Evolutionary conservation across 306 rosid species (phyloP).

Genomic region (Rosa multiflora): DNA sequence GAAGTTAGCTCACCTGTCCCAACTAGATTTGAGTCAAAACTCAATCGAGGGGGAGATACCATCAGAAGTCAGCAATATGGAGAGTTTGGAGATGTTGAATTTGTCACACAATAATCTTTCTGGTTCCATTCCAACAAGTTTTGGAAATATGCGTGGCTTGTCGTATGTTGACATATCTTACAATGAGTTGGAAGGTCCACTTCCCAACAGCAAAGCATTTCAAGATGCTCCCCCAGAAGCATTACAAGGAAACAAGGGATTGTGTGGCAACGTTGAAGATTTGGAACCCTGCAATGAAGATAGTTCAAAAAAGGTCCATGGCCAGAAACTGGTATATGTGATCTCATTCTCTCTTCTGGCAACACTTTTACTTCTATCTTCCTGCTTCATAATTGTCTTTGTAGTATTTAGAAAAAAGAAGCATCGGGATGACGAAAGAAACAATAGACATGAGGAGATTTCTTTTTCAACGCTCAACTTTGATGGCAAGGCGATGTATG

Average conservation of each 20-base stretch:
- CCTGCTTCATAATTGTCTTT: background rate
- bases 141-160: background rate
- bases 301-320: background rate
- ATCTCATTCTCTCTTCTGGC: background rate
- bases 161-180: background rate
- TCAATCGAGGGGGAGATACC: background rate
- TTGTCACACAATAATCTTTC: background rate
- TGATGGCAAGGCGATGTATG: background rate
- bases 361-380: background rate
- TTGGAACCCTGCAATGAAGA: constrained; percentile 1
- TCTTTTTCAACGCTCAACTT: background rate
- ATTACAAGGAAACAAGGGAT: background rate
- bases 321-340: background rate
- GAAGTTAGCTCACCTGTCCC: background rate
- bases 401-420: background rate
- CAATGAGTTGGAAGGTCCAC: background rate
- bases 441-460: background rate
- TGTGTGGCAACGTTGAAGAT: constrained; percentile 9
- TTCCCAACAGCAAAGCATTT: background rate
- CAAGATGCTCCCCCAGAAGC: background rate
- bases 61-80: background rate
- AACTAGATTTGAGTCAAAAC: background rate
- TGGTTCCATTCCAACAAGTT: background rate
- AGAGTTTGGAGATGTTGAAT: background rate
- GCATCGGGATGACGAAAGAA: background rate